These are phyloP conservation scores for Striga asiatica DNA, from an alignment of 257 asterid species.

Conservation along the genomic window DNA sequence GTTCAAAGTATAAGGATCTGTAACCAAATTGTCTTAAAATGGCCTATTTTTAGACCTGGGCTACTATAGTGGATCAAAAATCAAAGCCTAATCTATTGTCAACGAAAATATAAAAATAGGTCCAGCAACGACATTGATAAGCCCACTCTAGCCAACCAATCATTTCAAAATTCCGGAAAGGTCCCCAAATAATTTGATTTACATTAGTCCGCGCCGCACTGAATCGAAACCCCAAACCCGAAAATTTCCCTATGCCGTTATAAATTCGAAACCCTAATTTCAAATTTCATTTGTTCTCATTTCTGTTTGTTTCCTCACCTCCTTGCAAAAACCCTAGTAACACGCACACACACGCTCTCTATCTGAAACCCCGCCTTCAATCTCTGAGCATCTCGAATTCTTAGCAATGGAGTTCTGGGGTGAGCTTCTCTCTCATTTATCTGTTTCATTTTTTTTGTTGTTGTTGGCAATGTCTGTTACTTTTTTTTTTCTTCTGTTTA, in stretches of 20 bases:
- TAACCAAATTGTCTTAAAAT: no score
- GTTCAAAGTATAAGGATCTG: no score
- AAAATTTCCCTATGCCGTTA: background rate
- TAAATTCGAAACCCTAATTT: background rate
- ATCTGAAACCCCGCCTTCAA: constrained; percentile 13
- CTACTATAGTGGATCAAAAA: no score
- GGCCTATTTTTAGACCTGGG: no score
- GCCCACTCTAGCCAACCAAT: no score
- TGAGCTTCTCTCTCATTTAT: background rate
- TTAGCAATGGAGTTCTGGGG: constrained; percentile 32
- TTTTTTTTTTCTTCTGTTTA: background rate
- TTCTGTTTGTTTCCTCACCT: background rate
- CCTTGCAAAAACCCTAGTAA: constrained; percentile 20
- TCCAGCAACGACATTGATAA: no score
- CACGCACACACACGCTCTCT: constrained; percentile 4
- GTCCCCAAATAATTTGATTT: background rate
- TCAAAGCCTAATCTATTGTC: no score
- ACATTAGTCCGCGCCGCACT: constrained; percentile 11
- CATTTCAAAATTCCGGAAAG: no score
- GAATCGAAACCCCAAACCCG: background rate
- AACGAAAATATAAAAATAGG: no score
- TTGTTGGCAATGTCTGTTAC: background rate
- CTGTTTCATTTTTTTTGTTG: background rate
- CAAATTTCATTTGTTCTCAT: background rate
- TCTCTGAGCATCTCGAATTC: background rate